These are phyloP conservation scores for Intubia oerlemansii DNA, from an alignment of 2,329 filamentous ascomycete species.

Conservation along the genomic window DNA sequence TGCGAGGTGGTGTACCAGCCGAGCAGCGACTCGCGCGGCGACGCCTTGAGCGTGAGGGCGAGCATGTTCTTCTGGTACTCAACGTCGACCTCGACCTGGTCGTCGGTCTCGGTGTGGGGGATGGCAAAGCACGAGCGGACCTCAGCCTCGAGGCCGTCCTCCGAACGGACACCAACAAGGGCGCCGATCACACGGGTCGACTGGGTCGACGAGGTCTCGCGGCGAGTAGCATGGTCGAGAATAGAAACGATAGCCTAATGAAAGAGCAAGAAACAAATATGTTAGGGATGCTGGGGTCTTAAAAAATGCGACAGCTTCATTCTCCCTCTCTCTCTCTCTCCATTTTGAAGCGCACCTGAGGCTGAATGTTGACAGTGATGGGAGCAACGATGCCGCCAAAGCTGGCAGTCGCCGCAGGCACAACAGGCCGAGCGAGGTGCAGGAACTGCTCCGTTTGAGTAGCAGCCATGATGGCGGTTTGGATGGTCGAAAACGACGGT, in stretches of 20 bases:
- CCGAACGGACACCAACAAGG: conserved; percentile 75
- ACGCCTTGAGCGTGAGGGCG: conserved; percentile 76
- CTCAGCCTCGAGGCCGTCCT: conserved; percentile 92
- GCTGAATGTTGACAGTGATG: conserved; percentile 84
- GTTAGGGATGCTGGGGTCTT: too few species aligned
- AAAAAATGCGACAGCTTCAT: too few species aligned
- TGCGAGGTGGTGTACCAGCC: conserved; percentile 97
- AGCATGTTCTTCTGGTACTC: conserved; percentile 99
- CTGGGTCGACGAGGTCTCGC: conserved; percentile 53
- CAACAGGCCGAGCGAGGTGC: conserved; percentile 81
- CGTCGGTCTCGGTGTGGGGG: conserved; percentile 91
- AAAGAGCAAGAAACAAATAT: too few species aligned
- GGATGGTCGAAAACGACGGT: too few species aligned
- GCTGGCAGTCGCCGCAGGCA: conserved; percentile 56
- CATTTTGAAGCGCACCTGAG: conserved; percentile 82
- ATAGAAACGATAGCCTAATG: conserved; percentile 47
- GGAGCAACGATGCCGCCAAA: conserved; percentile 74
- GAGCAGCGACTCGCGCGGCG: conserved; percentile 81
- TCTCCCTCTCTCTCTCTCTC: too few species aligned
- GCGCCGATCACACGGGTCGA: conserved; percentile 94
- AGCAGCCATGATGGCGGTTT: conserved; percentile 42
- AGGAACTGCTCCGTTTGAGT: conserved; percentile 61
- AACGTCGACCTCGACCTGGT: conserved; percentile 98
- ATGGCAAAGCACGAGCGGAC: conserved; percentile 95
- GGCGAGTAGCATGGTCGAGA: conserved; percentile 83